Base-by-base conservation (phyloP, 1,284 basidiomycete species). In the Moesziomyces aphidis region DNA sequence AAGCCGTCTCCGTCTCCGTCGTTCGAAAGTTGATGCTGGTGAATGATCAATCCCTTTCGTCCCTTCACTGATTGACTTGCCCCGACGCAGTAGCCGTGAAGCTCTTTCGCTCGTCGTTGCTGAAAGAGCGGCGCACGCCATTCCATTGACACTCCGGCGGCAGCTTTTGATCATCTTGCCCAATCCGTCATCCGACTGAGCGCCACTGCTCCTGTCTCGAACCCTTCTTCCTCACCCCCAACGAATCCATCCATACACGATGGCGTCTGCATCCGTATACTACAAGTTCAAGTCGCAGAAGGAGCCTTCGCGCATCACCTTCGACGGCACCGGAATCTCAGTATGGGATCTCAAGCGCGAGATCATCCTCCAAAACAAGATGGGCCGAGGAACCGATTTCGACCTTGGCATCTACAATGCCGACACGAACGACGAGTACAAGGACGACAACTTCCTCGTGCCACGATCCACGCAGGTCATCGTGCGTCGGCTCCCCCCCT, bases 271-370 rank as follows among this genome's bases (percentile, higher is more conserved):
- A 46, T 77, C 80, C 85, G 94, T 99, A 83, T 98, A 97, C 88
- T 99, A 98, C 90, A 93, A 93, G 86, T 99, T 97, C 91, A 93
- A 91, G 85, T 95, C 95, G 73, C 92, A 94, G 85, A 93, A 90
- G 87, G 92, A 94, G 86, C 95, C 97, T 86, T 95, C 94, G 70
- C 89, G 94, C 84, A 91, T 98, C 86, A 92, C 93, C 63, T 98
- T 99, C 87, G 96, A 99, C 85, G 96, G 96, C 81, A 97, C 96
- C 73, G 94, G 94, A 75, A 97, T 99, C 85, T 95, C 94, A 81
- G 94, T 99, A 74, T 99, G 97, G 89, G 97, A 99, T 86, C 88
- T 99, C 85, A 99, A 99, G 88, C 93, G 92, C 87, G 96, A 99
- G 87, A 94, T 99, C 85, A 96, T 99, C 82, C 87, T 97, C 74